Percentiles rank a stretch among this genome's conserved stretches.
phyloP scores from a whole-genome alignment of 2,329 filamentous ascomycete genomes.

The Helotiales sp. region DNA sequence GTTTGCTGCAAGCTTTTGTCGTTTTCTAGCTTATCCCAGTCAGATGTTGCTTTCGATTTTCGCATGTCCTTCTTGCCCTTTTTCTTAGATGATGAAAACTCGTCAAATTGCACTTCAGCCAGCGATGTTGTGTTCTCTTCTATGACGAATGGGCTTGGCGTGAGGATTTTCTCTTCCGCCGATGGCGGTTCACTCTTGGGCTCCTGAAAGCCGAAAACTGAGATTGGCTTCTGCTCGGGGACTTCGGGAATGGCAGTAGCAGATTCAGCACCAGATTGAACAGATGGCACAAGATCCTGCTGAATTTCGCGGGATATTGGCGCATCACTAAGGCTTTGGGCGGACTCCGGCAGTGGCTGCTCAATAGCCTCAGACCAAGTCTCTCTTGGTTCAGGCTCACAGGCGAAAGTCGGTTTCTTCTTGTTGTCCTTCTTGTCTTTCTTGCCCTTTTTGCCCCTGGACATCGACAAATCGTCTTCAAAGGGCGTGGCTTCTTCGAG shows the following conservation, averaged over 20 bases:
- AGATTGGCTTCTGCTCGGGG: neutral
- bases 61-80: constrained; percentile 41
- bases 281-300: neutral
- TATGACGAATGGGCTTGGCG: neutral
- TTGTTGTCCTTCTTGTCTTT: constrained; percentile 18
- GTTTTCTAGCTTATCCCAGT: constrained; percentile 1
- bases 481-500: neutral
- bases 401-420: constrained; percentile 1
- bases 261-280: neutral
- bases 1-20: neutral
- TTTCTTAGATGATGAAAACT: constrained; percentile 12
- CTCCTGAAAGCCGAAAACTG: neutral
- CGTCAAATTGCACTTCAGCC: constrained; percentile 8
- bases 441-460: constrained; percentile 14
- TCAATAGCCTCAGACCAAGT: neutral
- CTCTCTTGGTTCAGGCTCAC: constrained; percentile 5
- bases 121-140: neutral
- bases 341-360: neutral
- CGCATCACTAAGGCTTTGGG: neutral
- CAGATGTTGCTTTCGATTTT: constrained; percentile 12
- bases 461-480: constrained; percentile 4
- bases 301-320: neutral
- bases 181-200: neutral
- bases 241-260: neutral
- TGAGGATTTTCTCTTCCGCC: neutral